These are phyloP conservation scores for Cryptosporidium sp. DNA, from an alignment of 169 alveolate genomes.

Conservation along the genomic window DNA sequence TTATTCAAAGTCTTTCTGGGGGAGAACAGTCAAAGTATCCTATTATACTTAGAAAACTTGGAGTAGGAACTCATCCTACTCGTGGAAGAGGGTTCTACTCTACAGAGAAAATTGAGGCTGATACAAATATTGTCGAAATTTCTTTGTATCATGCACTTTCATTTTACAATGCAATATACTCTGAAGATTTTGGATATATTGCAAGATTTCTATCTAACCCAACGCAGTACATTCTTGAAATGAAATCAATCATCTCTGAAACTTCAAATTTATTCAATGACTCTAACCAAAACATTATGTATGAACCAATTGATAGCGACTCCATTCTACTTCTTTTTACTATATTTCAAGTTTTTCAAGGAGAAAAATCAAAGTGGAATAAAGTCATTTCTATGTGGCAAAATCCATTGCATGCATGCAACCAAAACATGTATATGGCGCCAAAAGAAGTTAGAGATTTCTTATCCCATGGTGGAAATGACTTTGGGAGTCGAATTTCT, in stretches of 20 bases:
- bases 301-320: slow-evolving; percentile 49
- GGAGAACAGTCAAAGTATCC: not conserved
- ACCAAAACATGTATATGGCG: slow-evolving; percentile 69
- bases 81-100: slow-evolving; percentile 62
- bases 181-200: slow-evolving; percentile 59
- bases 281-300: slow-evolving; percentile 12
- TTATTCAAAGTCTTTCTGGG: slow-evolving; percentile 14
- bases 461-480: slow-evolving; percentile 52
- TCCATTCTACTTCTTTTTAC: slow-evolving; percentile 44
- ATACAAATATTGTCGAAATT: slow-evolving; percentile 35
- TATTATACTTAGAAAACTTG: slow-evolving; percentile 19
- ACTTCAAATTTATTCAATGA: not conserved
- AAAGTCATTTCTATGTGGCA: slow-evolving; percentile 50
- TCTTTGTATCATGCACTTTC: slow-evolving; percentile 11
- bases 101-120: slow-evolving; percentile 50
- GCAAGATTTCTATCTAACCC: slow-evolving; percentile 69
- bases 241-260: not conserved
- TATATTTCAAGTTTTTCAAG: slow-evolving; percentile 28
- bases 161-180: slow-evolving; percentile 45
- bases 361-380: slow-evolving; percentile 63
- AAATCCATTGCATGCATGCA: slow-evolving; percentile 38
- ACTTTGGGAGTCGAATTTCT: slow-evolving; percentile 21
- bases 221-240: slow-evolving; percentile 32
- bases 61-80: slow-evolving; percentile 37
- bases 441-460: slow-evolving; percentile 72